Conservation (phyloP, 2,329 filamentous ascomycete species). For the Tolypocladium ovalisporum region DNA sequence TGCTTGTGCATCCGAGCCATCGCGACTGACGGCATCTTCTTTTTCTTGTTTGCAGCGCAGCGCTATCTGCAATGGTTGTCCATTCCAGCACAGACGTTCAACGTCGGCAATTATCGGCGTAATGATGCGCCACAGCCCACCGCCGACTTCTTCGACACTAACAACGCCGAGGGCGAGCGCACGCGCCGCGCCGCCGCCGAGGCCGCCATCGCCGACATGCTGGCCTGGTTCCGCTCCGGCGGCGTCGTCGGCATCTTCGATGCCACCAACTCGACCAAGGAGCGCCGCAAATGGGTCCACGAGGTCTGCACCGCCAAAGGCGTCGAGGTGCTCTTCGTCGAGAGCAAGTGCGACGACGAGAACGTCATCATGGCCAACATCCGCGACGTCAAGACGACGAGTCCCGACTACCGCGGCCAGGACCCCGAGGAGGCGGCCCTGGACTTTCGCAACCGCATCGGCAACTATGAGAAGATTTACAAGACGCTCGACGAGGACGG, state of each 20-base stretch:
- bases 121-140: slow-evolving; percentile 80
- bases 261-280: slow-evolving; percentile 92
- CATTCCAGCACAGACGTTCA: slow-evolving; percentile 89
- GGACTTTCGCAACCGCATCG: slow-evolving; percentile 89
- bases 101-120: slow-evolving; percentile 91
- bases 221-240: slow-evolving; percentile 73
- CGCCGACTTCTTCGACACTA: slow-evolving; percentile 90
- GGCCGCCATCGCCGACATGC: slow-evolving; percentile 87
- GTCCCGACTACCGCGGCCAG: slow-evolving; percentile 87
- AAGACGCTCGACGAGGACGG: slow-evolving; percentile 73
- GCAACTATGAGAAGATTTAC: slow-evolving; percentile 96
- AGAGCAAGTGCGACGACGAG: slow-evolving; percentile 94
- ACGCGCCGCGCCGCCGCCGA: slow-evolving; percentile 81
- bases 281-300: slow-evolving; percentile 81
- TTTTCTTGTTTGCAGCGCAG: slow-evolving; percentile 48
- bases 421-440: slow-evolving; percentile 84
- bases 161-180: slow-evolving; percentile 82
- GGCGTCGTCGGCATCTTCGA: slow-evolving; percentile 91
- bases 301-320: slow-evolving; percentile 64
- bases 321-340: slow-evolving; percentile 88
- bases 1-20: not conserved
- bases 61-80: slow-evolving; percentile 96
- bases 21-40: not conserved
- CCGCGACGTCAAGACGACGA: slow-evolving; percentile 91
- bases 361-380: slow-evolving; percentile 98